These are phyloP conservation scores for Fomes fomentarius DNA, from an alignment of 1,284 basidiomycete genomes.

Conservation along the genomic window DNA sequence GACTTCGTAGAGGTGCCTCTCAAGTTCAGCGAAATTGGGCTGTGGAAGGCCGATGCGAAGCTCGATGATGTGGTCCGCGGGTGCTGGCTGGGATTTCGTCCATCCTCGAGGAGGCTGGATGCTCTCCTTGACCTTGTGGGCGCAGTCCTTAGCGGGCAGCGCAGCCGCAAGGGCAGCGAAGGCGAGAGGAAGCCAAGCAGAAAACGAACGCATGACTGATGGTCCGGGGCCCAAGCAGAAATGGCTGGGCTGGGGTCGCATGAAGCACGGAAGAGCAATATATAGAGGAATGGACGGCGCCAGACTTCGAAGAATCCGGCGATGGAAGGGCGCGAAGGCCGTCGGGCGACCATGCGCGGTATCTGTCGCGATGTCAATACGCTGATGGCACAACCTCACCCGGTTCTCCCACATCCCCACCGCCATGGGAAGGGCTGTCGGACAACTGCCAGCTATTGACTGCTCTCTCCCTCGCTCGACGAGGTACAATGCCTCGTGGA, in stretches of 20 bases:
- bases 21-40: slow-evolving; percentile 60
- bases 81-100: slow-evolving; percentile 47
- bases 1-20: slow-evolving; percentile 66
- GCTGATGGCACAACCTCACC: not conserved
- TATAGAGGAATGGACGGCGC: slow-evolving; percentile 27
- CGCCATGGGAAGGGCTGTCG: too few species aligned
- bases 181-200: slow-evolving; percentile 26
- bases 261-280: slow-evolving; percentile 25
- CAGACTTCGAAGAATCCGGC: not conserved
- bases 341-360: not conserved
- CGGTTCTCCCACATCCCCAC: too few species aligned
- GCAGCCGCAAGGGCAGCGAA: slow-evolving; percentile 24
- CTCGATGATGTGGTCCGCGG: slow-evolving; percentile 50
- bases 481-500: too few species aligned
- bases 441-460: too few species aligned
- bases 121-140: slow-evolving; percentile 43
- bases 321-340: not conserved
- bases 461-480: too few species aligned
- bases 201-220: slow-evolving; percentile 26
- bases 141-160: slow-evolving; percentile 23
- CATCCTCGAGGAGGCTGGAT: slow-evolving; percentile 54
- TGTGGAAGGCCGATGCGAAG: slow-evolving; percentile 71
- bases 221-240: slow-evolving; percentile 1
- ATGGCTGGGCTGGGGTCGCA: not conserved
- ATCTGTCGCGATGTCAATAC: not conserved